Base-by-base conservation (phyloP, 1,284 basidiomycete genomes). In the Dichomitus squalens region DNA sequence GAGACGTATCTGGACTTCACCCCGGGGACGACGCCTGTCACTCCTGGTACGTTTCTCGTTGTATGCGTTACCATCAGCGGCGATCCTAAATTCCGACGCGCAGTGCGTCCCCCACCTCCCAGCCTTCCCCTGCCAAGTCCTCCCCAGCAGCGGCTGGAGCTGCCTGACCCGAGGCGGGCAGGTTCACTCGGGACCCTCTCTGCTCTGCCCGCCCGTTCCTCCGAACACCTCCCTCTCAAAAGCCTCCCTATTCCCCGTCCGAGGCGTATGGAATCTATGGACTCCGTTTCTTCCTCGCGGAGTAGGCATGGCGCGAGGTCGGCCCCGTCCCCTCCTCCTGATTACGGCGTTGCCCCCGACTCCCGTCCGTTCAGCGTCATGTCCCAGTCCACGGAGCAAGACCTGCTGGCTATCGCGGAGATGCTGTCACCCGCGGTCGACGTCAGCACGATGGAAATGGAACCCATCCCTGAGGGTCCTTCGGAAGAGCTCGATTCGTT, bases 391-490 rank as follows among this genome's bases (percentile, higher is more conserved):
- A 73, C 71, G 4, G 72, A 75, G 23, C 58, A 72, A 46, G 74
- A 76, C 33, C 56, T 75, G 20, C 57, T 63, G 20, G 71, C 70
- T 34, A 61, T 76, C 29, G 73, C 71, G 3, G 73, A 73, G 40
- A 52, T 75, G 51, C 64, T 75, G 49, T 67, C 63, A 8, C 66
- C 67, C 7, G 63, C 52, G 31, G 55, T 65, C 7, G 64, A 63
- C 33, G 50, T 50, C 16, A 53, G 43, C 25, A 46, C 18, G 9
- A 43, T 34, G 7, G 49, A 59, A n/a, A 60, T 53, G 23, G 53
- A 47, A 20, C 50, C 53, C 3, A 31, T 49, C 2, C 55, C 59
- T 6, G 59, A 61, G 41, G 38, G 33, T 7, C 40, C 57, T 9
- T 48, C 58, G 9, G 29, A 40, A 1, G 64, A 58, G 40, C 53